Percentiles rank a stretch among this genome's conserved stretches.
Evolutionary conservation across 2,329 filamentous ascomycete genomes (phyloP).

Genomic region (Botryosphaeria dothidea): DNA sequence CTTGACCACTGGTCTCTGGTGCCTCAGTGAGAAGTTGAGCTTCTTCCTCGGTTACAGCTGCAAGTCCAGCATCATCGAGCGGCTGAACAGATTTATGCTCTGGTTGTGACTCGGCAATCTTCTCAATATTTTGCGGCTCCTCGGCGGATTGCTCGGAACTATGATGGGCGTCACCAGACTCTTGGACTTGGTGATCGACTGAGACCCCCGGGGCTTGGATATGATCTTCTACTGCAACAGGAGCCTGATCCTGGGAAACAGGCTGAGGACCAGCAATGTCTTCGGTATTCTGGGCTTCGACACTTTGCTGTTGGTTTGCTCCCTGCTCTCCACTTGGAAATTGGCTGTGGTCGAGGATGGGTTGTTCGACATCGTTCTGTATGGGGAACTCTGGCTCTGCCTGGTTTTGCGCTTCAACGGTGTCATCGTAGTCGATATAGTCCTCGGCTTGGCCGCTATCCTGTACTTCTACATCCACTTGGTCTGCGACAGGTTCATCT

Average conservation of each 20-base stretch:
- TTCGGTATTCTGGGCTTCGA: not conserved
- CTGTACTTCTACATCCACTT: slow-evolving; percentile 21
- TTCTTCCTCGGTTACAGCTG: not conserved
- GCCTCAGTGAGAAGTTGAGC: not conserved
- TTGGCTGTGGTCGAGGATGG: not conserved
- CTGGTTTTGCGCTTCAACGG: slow-evolving; percentile 4
- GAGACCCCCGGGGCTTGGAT: not conserved
- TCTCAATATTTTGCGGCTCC: not conserved
- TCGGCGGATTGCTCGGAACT: not conserved
- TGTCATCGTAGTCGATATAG: slow-evolving; percentile 18
- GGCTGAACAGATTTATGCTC: not conserved
- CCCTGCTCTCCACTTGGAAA: not conserved
- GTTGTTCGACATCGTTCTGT: not conserved
- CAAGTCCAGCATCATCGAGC: not conserved
- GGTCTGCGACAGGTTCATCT: not conserved
- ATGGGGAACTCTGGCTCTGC: not conserved
- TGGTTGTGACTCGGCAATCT: not conserved
- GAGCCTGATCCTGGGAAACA: not conserved
- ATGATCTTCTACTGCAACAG: not conserved
- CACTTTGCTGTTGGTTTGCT: not conserved
- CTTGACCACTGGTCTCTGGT: not conserved
- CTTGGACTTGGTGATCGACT: not conserved
- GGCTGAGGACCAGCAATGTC: not conserved
- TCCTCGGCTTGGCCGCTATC: slow-evolving; percentile 23
- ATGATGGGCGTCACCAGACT: not conserved